Evolutionary conservation across 2,329 filamentous ascomycete species (phyloP), one percentile per base, ranked within the genome.

Genomic region (Fusarium sp.): DNA sequence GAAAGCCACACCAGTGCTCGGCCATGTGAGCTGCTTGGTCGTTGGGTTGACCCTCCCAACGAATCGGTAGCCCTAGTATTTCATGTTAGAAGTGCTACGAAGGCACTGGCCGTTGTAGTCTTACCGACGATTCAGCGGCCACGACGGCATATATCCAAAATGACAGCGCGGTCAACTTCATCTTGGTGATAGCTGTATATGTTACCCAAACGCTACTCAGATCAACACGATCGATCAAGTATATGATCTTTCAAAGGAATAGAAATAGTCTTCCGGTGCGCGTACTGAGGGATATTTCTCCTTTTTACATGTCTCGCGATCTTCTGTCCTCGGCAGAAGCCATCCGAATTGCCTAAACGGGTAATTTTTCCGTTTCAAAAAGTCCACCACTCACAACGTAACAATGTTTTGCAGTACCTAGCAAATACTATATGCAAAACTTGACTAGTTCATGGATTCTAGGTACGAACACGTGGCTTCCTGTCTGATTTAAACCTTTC

Each of bases 21-120:
- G 79, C 81, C 81, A 83, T n/a, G 79, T 82, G 20, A 83, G 73
- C 68, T 82, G 78, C 45, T 77, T 78, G 8, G 80, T 83, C 18
- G 75, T 72, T 1, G 81, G 80, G 46, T 83, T 81, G 26, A 82
- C 81, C 41, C 81, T 74, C n/a, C 80, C 80, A 13, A 82, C 66
- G 59, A 77, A 78, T 9, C 64, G 37, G 26, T 70, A 71, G 13
- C n/a, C 33, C 69, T 71, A 2, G 1, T 11, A 3, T 6, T 1
- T 2, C 8, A 1, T 2, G 26, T 69, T n/a, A 70, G 62, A 50
- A 10, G 5, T 13, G 13, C 8, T 8, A 4, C 0, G 20, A 9
- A 8, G 5, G 4, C 13, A 15, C 23, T 11, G 5, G 3, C 4
- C 2, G 12, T 1, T 16, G 10, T 11, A 30, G 26, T 47, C 55